Evolutionary conservation across 148 eudicot species (phyloP).

Genomic region (Limonium bicolor): DNA sequence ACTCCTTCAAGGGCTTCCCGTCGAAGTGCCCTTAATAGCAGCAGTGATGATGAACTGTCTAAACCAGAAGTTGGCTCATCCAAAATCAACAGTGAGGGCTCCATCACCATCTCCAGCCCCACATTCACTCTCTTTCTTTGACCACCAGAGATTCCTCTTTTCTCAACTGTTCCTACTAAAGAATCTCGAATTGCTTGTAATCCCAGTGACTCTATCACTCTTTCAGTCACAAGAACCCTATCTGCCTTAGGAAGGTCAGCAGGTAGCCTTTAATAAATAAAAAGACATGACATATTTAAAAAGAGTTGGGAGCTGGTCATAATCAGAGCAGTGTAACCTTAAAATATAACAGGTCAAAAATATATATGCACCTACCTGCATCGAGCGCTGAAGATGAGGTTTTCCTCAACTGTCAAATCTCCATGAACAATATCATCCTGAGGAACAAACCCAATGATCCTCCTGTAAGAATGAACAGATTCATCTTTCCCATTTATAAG

Average conservation of each 20-base stretch:
- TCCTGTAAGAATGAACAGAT: conserved; percentile 50
- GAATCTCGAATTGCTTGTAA: conserved; percentile 75
- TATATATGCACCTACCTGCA: conserved; percentile 35
- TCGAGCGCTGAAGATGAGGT: conserved; percentile 71
- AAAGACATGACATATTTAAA: not conserved
- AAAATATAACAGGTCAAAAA: not conserved
- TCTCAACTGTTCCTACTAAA: conserved; percentile 81
- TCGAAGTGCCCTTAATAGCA: conserved; percentile 72
- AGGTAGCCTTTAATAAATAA: conserved; percentile 30
- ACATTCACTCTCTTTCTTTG: conserved; percentile 90
- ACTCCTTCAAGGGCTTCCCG: conserved; percentile 99
- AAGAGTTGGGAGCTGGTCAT: conserved; percentile 1
- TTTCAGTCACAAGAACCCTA: conserved; percentile 73
- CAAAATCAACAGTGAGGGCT: conserved; percentile 74
- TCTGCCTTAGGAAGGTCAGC: conserved; percentile 66
- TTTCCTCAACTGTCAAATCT: conserved; percentile 75
- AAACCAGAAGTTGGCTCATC: conserved; percentile 98
- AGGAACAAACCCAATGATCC: conserved; percentile 74
- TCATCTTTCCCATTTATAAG: conserved; percentile 56
- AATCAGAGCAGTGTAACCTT: no score
- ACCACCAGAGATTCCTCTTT: conserved; percentile 90
- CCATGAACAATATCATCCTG: conserved; percentile 95
- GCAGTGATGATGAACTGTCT: conserved; percentile 86
- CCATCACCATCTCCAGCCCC: conserved; percentile 95
- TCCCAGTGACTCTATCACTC: conserved; percentile 80